These are phyloP conservation scores for Metarhizium rileyi DNA, from an alignment of 2,329 filamentous ascomycete species.

Conservation along the genomic window DNA sequence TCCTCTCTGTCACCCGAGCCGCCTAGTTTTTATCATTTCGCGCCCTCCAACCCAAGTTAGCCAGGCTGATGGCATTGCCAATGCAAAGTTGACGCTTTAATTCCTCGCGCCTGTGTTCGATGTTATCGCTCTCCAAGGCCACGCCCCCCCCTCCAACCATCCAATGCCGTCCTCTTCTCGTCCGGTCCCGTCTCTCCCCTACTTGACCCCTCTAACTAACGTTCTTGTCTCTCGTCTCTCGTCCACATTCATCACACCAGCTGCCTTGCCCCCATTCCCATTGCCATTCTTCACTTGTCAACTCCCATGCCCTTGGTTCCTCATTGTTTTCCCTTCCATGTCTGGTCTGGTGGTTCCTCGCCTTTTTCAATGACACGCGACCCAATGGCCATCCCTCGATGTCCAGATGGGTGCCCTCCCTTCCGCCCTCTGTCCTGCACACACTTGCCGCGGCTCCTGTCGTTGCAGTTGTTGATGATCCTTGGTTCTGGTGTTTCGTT, in stretches of 20 bases:
- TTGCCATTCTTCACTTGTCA: too few relatives aligned
- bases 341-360: not conserved
- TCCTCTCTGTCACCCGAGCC: not conserved
- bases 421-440: not conserved
- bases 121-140: too few relatives aligned
- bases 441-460: not conserved
- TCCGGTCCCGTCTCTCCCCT: too few relatives aligned
- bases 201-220: too few relatives aligned
- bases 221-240: too few relatives aligned
- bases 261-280: too few relatives aligned
- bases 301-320: too few relatives aligned
- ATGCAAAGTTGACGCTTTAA: not conserved
- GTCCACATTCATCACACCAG: not conserved
- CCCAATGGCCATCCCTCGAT: not conserved
- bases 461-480: not conserved
- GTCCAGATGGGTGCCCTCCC: not conserved
- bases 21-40: slow-evolving; percentile 1
- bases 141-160: too few relatives aligned
- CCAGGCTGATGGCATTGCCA: not conserved
- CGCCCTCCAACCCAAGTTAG: too few relatives aligned
- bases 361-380: too few relatives aligned
- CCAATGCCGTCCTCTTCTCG: too few relatives aligned
- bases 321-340: not conserved
- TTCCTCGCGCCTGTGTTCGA: not conserved
- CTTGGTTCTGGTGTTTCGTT: slow-evolving; percentile 5